Percentiles rank a stretch among this genome's conserved stretches.
Evolutionary conservation across 2,329 filamentous ascomycete genomes (phyloP).

Genomic region (Colletotrichum aenigma): DNA sequence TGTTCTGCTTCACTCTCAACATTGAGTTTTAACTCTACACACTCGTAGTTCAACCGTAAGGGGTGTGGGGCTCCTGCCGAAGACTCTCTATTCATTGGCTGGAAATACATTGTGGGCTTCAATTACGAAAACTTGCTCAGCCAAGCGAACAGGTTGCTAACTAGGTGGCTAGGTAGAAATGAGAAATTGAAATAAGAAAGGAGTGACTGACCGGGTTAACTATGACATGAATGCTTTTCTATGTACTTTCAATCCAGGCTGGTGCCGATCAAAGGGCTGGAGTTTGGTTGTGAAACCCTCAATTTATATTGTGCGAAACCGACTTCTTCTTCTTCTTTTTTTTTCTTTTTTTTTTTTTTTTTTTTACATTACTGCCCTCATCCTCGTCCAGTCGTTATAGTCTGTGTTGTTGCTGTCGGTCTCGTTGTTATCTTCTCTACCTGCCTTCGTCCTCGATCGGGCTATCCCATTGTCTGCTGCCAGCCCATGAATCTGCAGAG

Average conservation of each 20-base stretch:
- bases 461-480: too few relatives aligned
- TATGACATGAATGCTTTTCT: neutral
- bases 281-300: neutral
- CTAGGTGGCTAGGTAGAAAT: neutral
- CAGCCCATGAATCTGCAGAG: too few relatives aligned
- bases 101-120: neutral
- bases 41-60: neutral
- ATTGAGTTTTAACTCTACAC: neutral
- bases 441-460: too few relatives aligned
- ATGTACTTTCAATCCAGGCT: neutral
- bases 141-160: neutral
- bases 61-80: neutral
- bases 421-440: too few relatives aligned
- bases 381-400: too few relatives aligned
- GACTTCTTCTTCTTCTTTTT: neutral
- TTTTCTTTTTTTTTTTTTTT: too few relatives aligned
- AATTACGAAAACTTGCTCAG: neutral
- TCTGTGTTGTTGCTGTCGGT: too few relatives aligned
- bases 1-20: neutral
- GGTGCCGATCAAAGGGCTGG: neutral
- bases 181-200: neutral
- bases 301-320: neutral
- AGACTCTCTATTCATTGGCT: neutral
- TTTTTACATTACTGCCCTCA: neutral
- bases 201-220: neutral